Base-by-base conservation (phyloP, 163 green algal species). In the Scenedesmus sp. region DNA sequence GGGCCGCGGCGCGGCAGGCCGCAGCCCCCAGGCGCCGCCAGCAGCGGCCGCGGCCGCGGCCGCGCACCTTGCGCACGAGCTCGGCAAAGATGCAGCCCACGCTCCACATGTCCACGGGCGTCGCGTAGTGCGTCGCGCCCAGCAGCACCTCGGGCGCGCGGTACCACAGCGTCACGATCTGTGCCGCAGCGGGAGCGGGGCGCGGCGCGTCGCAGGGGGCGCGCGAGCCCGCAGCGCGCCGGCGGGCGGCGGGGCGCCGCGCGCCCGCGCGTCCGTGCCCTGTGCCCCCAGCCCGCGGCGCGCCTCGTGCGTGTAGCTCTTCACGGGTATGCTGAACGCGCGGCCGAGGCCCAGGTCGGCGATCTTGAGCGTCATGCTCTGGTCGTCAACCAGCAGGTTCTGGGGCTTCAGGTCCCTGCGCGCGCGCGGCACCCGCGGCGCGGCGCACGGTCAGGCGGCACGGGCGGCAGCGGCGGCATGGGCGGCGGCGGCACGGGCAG, bases 161-260 rank as follows among this genome's bases (percentile, higher is more conserved):
- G 86, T 99, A 99, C 96, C 96, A 99, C 66, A 99, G 85, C 17
- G 96, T 99, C 17, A 99, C 96, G 76, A 99, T 99, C 92, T 98
- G 90, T 50, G 56, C 83, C 1, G 34, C 4, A 47, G 24, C 42
- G 72, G 44, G 15, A 65, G n/a, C 15, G 50, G 39, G 2, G 39
- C 36, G 14, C 11, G n/a, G 11, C 20, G 26, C 53, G 15, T 14
- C 53, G n/a, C 0, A 62, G 20, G 53, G 14, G 26, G 26, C n/a
- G n/a, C n/a, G n/a, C n/a, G n/a, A n/a, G n/a, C n/a, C n/a, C n/a
- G n/a, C n/a, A n/a, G n/a, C n/a, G n/a, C n/a, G n/a, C n/a, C n/a
- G n/a, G n/a, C n/a, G n/a, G n/a, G n/a, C n/a, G n/a, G n/a, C n/a
- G n/a, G n/a, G 39, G 39, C 39, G 39, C 7, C 39, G 39, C 39